Evolutionary conservation across 768 basidiomycete genomes (phyloP), one percentile per base, ranked within the genome.

Genomic region (Psilocybe cubensis): DNA sequence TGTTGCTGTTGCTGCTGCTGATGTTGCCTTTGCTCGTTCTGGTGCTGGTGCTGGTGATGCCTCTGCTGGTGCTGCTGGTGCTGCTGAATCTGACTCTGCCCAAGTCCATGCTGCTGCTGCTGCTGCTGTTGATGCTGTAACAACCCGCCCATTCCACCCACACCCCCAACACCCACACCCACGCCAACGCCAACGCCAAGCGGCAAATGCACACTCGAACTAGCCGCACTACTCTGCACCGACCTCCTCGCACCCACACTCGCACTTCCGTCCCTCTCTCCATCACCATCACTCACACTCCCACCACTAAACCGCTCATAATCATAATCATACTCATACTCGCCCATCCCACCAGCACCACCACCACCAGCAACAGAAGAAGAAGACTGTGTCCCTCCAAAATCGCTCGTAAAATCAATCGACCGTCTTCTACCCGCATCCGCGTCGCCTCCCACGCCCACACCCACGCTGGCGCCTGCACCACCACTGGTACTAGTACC

Each of bases 191-290:
- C 21, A 23, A 31, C 45, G 12, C 31, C 45, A 18, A 56, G 25
- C 17, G 60, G 60, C 38, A 62, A 41, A 52, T 58, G 57, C 28
- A 47, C 60, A 21, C 56, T 56, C 12, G 52, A 56, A 25, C 44
- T 53, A 14, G 51, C 57, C 21, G 57, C 63, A 23, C 61, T 61
- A 12, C 47, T 45, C n/a, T 79, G 77, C 2, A 79, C 72, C 1
- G 80, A 82, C 6, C 74, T 75, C 21, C 38, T n/a, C n/a, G n/a
- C n/a, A n/a, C n/a, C n/a, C n/a, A 75, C 74, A 3, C 74, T 69
- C 3, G 73, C 69, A 58, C 77, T 79, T 20, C 77, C 74, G 25
- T 77, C 79, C 41, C 82, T 78, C 28, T 48, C 60, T 33, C 82
- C 81, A 17, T 38, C 59, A 40, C 57, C 58, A n/a, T 33, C 48